Conservation (phyloP, 164 flowering plant species). For the Santalum album region DNA sequence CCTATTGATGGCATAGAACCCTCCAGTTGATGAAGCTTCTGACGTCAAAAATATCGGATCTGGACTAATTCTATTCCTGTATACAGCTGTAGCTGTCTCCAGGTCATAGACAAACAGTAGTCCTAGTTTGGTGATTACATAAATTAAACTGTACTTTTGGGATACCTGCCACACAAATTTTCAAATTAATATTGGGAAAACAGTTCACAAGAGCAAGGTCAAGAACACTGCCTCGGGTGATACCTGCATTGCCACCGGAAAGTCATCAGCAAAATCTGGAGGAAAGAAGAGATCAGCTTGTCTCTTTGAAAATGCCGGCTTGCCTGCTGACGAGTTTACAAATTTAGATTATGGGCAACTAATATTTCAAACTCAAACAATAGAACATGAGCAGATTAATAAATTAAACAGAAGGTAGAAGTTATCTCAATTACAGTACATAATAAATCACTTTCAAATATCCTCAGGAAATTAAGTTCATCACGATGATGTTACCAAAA, state of each 20-base stretch:
- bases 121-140: slow-evolving; percentile 97
- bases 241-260: slow-evolving; percentile 99
- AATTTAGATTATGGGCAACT: not conserved
- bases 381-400: not conserved
- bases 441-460: too few species aligned
- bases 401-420: not conserved
- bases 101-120: slow-evolving; percentile 95
- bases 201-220: not conserved
- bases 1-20: slow-evolving; percentile 95
- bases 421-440: too few species aligned
- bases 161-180: slow-evolving; percentile 63
- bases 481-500: too few species aligned
- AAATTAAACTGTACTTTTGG: slow-evolving; percentile 76
- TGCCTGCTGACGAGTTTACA: slow-evolving; percentile 45
- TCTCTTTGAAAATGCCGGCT: slow-evolving; percentile 83
- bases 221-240: not conserved
- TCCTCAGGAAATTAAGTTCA: too few species aligned
- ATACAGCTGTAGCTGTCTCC: slow-evolving; percentile 96
- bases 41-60: slow-evolving; percentile 96
- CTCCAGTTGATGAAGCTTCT: slow-evolving; percentile 92
- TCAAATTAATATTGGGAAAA: slow-evolving; percentile 10
- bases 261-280: slow-evolving; percentile 98
- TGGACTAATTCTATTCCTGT: slow-evolving; percentile 95
- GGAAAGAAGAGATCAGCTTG: slow-evolving; percentile 99
- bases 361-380: not conserved